Evolutionary conservation across 805 yeast genomes (phyloP).

Genomic region (Pachysolen tannophilus): DNA sequence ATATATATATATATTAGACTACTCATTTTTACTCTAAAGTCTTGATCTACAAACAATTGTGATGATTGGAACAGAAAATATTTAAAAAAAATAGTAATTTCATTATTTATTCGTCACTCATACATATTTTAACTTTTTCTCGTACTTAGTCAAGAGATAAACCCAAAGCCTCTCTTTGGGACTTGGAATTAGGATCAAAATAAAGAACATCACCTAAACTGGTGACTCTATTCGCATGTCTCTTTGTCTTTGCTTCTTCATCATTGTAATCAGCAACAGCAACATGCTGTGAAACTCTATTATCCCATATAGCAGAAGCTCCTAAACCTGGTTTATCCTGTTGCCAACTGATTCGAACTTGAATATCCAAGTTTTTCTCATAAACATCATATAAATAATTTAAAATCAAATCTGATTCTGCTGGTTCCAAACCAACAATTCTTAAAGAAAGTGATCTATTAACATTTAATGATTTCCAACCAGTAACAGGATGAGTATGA

Average conservation of each 20-base stretch:
- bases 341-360: constrained; percentile 46
- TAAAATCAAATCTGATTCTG: constrained; percentile 41
- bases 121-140: too few relatives aligned
- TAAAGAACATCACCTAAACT: constrained; percentile 46
- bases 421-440: constrained; percentile 44
- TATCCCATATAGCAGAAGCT: constrained; percentile 43
- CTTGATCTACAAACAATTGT: too few relatives aligned
- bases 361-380: constrained; percentile 46
- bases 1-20: too few relatives aligned
- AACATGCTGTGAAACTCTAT: constrained; percentile 36
- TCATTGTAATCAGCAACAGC: constrained; percentile 33
- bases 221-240: constrained; percentile 49
- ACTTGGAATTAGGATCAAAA: constrained; percentile 40
- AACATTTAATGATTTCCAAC: constrained; percentile 50
- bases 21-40: too few relatives aligned
- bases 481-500: constrained; percentile 60
- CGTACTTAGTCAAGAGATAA: constrained; percentile 12
- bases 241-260: constrained; percentile 25
- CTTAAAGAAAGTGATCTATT: constrained; percentile 43
- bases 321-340: constrained; percentile 31
- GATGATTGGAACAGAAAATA: too few relatives aligned
- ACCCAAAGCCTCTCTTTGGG: constrained; percentile 47
- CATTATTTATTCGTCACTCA: too few relatives aligned
- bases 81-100: too few relatives aligned
- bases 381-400: constrained; percentile 36